Evolutionary conservation across 768 basidiomycete species (phyloP), one percentile per base, ranked within the genome.

Genomic region (Daedalea quercina): DNA sequence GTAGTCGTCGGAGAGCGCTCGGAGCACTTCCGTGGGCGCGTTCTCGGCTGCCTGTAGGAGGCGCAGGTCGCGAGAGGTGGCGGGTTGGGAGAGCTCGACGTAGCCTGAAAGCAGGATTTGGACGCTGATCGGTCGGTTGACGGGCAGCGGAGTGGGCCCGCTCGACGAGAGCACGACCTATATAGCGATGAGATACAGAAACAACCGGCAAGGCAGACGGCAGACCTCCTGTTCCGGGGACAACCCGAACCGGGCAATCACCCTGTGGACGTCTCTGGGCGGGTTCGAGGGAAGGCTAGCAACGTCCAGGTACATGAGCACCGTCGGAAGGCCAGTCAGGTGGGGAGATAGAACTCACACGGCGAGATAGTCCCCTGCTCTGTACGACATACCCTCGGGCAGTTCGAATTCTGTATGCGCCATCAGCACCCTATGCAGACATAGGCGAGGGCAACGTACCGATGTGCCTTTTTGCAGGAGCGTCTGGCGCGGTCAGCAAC

Each of bases 61-160:
- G 19, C 67, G 68, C 19, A 78, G 60, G 55, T 78, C 71, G 17
- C 70, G 63, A 6, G 70, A 64, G 8, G 76, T 76, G 1, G 73
- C 76, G 0, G 75, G 73, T 57, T 79, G 77, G 0, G 72, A 71
- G 11, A 79, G 63, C 54, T 78, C 77, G 40, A 79, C 67, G 51
- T 76, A 79, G 2, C 74, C 75, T 3, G 67, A 63, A 13, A 79
- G 63, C 3, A 79, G 58, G 20, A 68, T 63, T 17, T 62, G 61
- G 11, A 76, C 56, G 51, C 58, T 65, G 50, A 77, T 68, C 1
- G 72, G 67, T 48, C 61, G 68, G 35, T 68, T 67, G 1, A 70
- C 63, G 0, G 76, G 76, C 2, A 77, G 65, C 6, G 73, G 70
- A 0, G 72, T 73, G 0, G 74, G 70, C 0, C 67, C 69, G 11